Percentiles rank a stretch among this genome's conserved stretches.
These are phyloP conservation scores for Pyrenochaeta sp. DNA, from an alignment of 2,329 filamentous ascomycete species.

Conservation along the genomic window DNA sequence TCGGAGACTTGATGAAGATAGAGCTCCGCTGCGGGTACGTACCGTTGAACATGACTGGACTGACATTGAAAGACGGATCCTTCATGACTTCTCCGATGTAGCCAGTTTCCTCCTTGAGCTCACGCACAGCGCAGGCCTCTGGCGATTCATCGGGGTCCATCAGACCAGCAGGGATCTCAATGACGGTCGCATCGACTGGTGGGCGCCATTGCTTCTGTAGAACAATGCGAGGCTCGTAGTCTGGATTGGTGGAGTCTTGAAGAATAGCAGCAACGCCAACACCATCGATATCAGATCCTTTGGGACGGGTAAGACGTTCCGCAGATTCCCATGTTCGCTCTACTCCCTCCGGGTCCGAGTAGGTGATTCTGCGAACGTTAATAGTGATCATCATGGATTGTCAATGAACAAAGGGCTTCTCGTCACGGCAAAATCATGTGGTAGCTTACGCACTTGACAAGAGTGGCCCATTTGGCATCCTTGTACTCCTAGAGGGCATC, in stretches of 20 bases:
- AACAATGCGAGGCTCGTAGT: slow-evolving; percentile 43
- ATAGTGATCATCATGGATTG: not conserved
- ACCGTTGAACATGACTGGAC: slow-evolving; percentile 55
- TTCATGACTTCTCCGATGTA: slow-evolving; percentile 60
- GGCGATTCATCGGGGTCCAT: slow-evolving; percentile 67
- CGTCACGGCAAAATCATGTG: not conserved
- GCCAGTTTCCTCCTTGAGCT: slow-evolving; percentile 70
- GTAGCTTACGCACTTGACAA: slow-evolving; percentile 44
- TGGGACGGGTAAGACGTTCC: slow-evolving; percentile 72
- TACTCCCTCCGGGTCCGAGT: slow-evolving; percentile 67
- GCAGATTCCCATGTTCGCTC: slow-evolving; percentile 74
- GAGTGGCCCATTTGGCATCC: slow-evolving; percentile 51
- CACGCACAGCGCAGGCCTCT: slow-evolving; percentile 65
- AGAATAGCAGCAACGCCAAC: slow-evolving; percentile 77
- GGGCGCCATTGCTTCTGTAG: slow-evolving; percentile 65
- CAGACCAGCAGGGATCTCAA: slow-evolving; percentile 69
- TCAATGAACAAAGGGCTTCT: not conserved
- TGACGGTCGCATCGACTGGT: slow-evolving; percentile 65
- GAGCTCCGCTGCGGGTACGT: slow-evolving; percentile 15
- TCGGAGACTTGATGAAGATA: not conserved
- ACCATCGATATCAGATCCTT: slow-evolving; percentile 69
- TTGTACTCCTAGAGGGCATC: slow-evolving; percentile 40
- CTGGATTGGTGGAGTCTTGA: slow-evolving; percentile 38
- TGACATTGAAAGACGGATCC: slow-evolving; percentile 44
- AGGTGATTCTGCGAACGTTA: slow-evolving; percentile 52